phyloP scores from a whole-genome alignment of 1,284 basidiomycete genomes.

The Puccinia polysora region DNA sequence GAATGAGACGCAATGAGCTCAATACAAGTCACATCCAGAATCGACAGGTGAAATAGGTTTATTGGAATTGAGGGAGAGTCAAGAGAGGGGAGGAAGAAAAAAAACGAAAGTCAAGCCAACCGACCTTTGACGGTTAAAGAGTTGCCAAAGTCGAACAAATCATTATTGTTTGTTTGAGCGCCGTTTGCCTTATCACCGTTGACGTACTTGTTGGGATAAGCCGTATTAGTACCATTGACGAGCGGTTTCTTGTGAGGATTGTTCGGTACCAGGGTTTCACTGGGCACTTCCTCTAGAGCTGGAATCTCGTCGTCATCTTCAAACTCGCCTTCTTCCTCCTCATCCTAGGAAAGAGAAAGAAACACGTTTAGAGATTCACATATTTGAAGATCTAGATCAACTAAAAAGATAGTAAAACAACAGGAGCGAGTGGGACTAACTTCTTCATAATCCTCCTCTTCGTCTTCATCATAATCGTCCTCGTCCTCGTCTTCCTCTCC shows the following conservation, averaged over 20 bases:
- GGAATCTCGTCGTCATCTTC: constrained; percentile 44
- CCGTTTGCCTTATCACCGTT: constrained; percentile 37
- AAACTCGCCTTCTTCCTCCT: constrained; percentile 44
- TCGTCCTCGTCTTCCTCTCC: constrained; percentile 66
- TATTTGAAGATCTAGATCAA: constrained; percentile 2
- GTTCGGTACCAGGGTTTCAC: constrained; percentile 40
- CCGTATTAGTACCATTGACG: constrained; percentile 20
- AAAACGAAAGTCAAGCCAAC: constrained; percentile 50
- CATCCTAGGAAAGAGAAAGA: constrained; percentile 31
- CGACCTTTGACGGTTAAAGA: constrained; percentile 76
- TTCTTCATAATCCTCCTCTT: constrained; percentile 60
- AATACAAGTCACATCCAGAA: constrained; percentile 44
- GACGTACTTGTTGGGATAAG: constrained; percentile 20
- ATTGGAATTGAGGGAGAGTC: neutral
- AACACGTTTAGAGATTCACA: constrained; percentile 10
- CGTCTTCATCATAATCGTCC: constrained; percentile 54
- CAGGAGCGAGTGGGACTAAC: constrained; percentile 18
- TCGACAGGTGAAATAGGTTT: constrained; percentile 43
- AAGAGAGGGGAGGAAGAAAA: constrained; percentile 37
- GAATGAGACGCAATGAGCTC: constrained; percentile 45
- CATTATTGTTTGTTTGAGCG: constrained; percentile 57
- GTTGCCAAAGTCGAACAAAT: constrained; percentile 72
- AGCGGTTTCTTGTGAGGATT: constrained; percentile 42
- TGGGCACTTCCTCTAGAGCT: constrained; percentile 37
- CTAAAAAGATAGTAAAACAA: neutral